These are phyloP conservation scores for Geotrichum restrictum DNA, from an alignment of 1,139 yeast genomes.

Conservation along the genomic window DNA sequence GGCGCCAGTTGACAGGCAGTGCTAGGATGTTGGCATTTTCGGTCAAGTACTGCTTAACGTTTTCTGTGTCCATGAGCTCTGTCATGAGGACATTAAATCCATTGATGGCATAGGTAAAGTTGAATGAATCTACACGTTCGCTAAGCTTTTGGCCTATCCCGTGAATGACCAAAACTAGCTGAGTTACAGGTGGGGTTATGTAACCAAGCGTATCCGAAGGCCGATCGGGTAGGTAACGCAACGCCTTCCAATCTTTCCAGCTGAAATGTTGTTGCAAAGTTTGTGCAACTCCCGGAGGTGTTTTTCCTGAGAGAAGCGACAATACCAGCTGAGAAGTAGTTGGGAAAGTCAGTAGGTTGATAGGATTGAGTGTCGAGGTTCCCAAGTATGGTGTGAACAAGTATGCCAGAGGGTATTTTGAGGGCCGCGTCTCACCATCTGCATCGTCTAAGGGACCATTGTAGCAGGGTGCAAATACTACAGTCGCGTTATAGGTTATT, in stretches of 20 bases:
- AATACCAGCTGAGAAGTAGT: constrained; percentile 28
- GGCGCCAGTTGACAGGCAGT: constrained; percentile 44
- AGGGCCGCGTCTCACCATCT: constrained; percentile 5
- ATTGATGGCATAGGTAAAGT: constrained; percentile 83
- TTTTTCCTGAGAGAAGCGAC: constrained; percentile 30
- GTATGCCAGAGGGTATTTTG: constrained; percentile 29
- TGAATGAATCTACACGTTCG: constrained; percentile 70
- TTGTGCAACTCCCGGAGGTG: constrained; percentile 33
- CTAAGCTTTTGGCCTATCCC: constrained; percentile 93
- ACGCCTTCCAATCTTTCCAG: constrained; percentile 34
- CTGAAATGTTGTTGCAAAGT: constrained; percentile 32
- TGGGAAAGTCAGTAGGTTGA: constrained; percentile 27
- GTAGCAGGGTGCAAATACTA: constrained; percentile 34
- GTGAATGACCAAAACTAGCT: constrained; percentile 78
- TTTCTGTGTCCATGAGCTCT: constrained; percentile 31
- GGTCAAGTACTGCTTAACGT: constrained; percentile 30
- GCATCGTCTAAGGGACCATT: constrained; percentile 5
- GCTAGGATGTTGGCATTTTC: constrained; percentile 33
- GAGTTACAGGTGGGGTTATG: constrained; percentile 39
- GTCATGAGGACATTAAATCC: constrained; percentile 49
- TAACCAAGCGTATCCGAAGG: constrained; percentile 32
- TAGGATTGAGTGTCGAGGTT: constrained; percentile 23
- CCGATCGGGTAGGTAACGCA: constrained; percentile 32
- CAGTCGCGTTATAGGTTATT: constrained; percentile 25
- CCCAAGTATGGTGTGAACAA: constrained; percentile 25